Conservation (phyloP, 257 asterid species). For the Ajuga chamaepitys region DNA sequence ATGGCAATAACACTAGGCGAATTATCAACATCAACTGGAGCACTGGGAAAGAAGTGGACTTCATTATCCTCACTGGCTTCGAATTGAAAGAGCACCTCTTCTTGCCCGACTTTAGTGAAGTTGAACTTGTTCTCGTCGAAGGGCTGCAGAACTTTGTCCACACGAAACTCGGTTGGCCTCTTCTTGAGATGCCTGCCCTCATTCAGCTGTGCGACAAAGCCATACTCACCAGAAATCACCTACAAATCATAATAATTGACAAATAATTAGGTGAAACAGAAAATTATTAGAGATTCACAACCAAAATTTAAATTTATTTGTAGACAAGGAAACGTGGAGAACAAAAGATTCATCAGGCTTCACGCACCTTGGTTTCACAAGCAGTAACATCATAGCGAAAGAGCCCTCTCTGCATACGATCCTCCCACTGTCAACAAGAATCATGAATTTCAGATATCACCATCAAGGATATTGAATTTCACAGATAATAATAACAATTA, state of each 20-base stretch:
- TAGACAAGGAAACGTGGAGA: background rate
- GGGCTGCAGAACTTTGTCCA: slow-evolving; percentile 87
- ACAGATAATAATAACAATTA: slow-evolving; percentile 5
- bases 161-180: slow-evolving; percentile 96
- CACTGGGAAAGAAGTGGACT: slow-evolving; percentile 55
- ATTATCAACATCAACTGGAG: slow-evolving; percentile 51
- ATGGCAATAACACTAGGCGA: slow-evolving; percentile 83
- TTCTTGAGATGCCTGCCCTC: slow-evolving; percentile 98
- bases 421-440: slow-evolving; percentile 77
- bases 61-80: slow-evolving; percentile 52
- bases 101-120: slow-evolving; percentile 93
- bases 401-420: slow-evolving; percentile 87
- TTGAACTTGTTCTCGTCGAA: slow-evolving; percentile 89
- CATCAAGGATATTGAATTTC: background rate
- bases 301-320: too few species aligned
- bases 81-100: slow-evolving; percentile 87
- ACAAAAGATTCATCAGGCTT: background rate
- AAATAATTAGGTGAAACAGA: too few species aligned
- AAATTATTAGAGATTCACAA: background rate
- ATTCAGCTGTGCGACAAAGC: slow-evolving; percentile 85
- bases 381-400: slow-evolving; percentile 98
- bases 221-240: slow-evolving; percentile 91
- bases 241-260: slow-evolving; percentile 12
- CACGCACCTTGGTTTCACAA: slow-evolving; percentile 80
- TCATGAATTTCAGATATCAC: slow-evolving; percentile 6